Base-by-base conservation (phyloP, 768 basidiomycete genomes). In the Rickenella mellea region DNA sequence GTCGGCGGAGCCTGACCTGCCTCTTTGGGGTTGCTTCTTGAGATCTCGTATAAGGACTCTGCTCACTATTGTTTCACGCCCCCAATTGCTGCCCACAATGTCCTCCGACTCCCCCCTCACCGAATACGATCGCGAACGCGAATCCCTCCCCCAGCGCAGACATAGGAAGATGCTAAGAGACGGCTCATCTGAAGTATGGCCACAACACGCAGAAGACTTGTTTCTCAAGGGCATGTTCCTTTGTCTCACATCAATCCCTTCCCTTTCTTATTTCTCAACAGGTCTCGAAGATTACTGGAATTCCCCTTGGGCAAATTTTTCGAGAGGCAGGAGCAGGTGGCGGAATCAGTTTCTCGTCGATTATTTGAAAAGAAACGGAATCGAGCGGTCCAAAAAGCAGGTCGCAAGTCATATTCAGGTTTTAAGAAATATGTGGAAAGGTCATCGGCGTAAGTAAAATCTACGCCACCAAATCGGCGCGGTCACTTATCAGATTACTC, bases 331-430 rank as follows among this genome's bases (percentile, higher is more conserved):
- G 52, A 81, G 78, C 50, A 67, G 83, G 44, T 84, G 82, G 82
- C 74, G 85, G 40, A 88, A 88, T 63, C 84, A 87, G 62, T 89
- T 81, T 57, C 74, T 89, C 48, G 85, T 88, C 56, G 83, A 87
- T 49, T 81, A 83, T 53, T 74, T 89, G 45, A 69, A 78, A 42
- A 78, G 76, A 49, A 65, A 69, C 27, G 81, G 80, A 42, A 74
- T 89, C 55, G 70, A 70, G 21, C 78, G 86, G 30, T 72, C 83
- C 33, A 88, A 88, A 70, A 88, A 89, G 60, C 86, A 89, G 59
- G 86, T 89, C 49, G 86, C 86, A n/a, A 84, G 81, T 59, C 86
- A 89, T 53, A 83, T 89, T 40, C 86, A 89, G 55, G 85, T 87
- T 43, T 59, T 86, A 42, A 68, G 84, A 39, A 88, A 88, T 55